These are phyloP conservation scores for Phytophthora litchii DNA, from an alignment of 352 stramenopile genomes.

Conservation along the genomic window DNA sequence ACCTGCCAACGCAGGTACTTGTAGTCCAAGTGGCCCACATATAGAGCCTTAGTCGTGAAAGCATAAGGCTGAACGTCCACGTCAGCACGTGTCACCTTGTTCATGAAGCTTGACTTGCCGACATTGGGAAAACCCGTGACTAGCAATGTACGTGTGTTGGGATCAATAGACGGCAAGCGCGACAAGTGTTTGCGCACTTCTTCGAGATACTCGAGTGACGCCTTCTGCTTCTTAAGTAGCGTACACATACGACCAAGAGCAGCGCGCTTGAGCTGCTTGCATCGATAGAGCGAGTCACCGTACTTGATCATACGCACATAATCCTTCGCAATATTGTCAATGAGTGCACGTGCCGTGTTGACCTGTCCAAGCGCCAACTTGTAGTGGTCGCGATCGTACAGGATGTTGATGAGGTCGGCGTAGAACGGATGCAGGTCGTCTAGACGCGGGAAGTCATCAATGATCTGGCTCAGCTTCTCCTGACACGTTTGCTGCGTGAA, in stretches of 20 bases:
- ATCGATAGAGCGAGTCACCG: slow-evolving; percentile 98
- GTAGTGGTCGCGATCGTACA: slow-evolving; percentile 99
- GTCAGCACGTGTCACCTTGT: slow-evolving; percentile 99
- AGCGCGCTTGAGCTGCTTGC: slow-evolving; percentile 99
- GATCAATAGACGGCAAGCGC: slow-evolving; percentile 98
- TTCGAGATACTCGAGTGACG: slow-evolving; percentile 97
- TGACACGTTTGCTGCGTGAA: slow-evolving; percentile 99
- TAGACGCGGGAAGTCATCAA: slow-evolving; percentile 98
- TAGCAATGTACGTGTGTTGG: slow-evolving; percentile 98
- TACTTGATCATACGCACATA: slow-evolving; percentile 99
- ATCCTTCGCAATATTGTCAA: slow-evolving; percentile 98
- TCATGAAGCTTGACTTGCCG: slow-evolving; percentile 99
- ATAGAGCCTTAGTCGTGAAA: slow-evolving; percentile 99
- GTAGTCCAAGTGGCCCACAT: slow-evolving; percentile 99
- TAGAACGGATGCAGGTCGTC: slow-evolving; percentile 99
- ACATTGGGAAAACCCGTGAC: slow-evolving; percentile 99
- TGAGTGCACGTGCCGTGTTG: slow-evolving; percentile 98
- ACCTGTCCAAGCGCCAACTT: slow-evolving; percentile 99
- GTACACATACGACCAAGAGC: slow-evolving; percentile 99
- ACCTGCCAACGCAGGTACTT: slow-evolving; percentile 99
- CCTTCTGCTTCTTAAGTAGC: slow-evolving; percentile 99
- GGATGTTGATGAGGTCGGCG: slow-evolving; percentile 99
- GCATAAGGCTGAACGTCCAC: slow-evolving; percentile 99
- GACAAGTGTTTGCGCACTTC: slow-evolving; percentile 98
- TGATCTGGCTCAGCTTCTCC: slow-evolving; percentile 97